A percentile compares a stretch with the other conserved stretches of the same genome.
Evolutionary conservation across 352 stramenopile species (phyloP).

Genomic region (Thalassiosira pacifica): DNA sequence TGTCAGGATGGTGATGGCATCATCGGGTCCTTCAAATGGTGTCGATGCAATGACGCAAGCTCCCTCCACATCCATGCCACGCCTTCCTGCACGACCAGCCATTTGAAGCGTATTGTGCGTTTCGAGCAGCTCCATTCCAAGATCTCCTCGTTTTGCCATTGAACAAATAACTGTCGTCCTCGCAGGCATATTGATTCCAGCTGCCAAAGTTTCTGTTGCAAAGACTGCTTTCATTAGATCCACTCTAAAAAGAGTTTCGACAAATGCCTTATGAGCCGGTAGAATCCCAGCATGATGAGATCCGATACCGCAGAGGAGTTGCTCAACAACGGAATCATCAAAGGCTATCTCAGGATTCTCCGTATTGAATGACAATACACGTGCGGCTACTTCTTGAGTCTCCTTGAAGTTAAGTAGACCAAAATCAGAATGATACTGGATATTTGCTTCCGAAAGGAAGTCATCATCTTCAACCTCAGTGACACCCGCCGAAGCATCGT

Average conservation of each 20-base stretch:
- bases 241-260: slow-evolving; percentile 85
- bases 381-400: slow-evolving; percentile 70
- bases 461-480: slow-evolving; percentile 51
- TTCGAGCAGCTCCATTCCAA: slow-evolving; percentile 78
- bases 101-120: slow-evolving; percentile 88
- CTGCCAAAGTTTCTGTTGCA: slow-evolving; percentile 89
- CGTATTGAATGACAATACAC: slow-evolving; percentile 76
- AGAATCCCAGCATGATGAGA: slow-evolving; percentile 88
- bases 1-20: slow-evolving; percentile 77
- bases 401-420: slow-evolving; percentile 70
- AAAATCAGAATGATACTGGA: slow-evolving; percentile 73
- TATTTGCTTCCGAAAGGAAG: slow-evolving; percentile 69
- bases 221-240: slow-evolving; percentile 89
- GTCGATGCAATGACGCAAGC: slow-evolving; percentile 83
- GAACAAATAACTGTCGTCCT: slow-evolving; percentile 86
- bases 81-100: slow-evolving; percentile 85
- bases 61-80: slow-evolving; percentile 75
- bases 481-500: slow-evolving; percentile 31
- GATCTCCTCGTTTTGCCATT: slow-evolving; percentile 86
- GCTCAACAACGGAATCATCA: slow-evolving; percentile 71
- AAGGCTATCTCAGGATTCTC: slow-evolving; percentile 87
- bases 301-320: slow-evolving; percentile 85
- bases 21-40: slow-evolving; percentile 75
- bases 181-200: slow-evolving; percentile 86
- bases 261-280: slow-evolving; percentile 81